Evolutionary conservation across 768 basidiomycete genomes (phyloP).

Genomic region (Crassisporium funariophilum): DNA sequence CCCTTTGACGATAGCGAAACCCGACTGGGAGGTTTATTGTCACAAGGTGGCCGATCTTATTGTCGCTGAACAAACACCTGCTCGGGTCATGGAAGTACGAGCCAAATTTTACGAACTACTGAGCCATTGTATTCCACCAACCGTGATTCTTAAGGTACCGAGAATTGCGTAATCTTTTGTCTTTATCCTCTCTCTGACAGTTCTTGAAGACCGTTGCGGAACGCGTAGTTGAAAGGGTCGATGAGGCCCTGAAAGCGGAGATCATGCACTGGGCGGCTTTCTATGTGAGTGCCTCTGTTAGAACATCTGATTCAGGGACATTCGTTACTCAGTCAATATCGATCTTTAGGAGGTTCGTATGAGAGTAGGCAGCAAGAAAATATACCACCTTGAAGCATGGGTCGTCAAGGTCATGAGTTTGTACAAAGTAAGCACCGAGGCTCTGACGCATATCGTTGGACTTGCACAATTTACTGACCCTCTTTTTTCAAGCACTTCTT

Average conservation of each 20-base stretch:
- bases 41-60: conserved; percentile 90
- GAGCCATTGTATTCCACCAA: conserved; percentile 96
- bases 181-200: conserved; percentile 29
- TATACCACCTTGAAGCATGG: conserved; percentile 97
- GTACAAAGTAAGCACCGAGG: conserved; percentile 63
- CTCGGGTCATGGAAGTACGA: conserved; percentile 88
- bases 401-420: conserved; percentile 94
- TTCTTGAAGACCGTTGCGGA: conserved; percentile 97
- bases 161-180: conserved; percentile 15
- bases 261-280: conserved; percentile 98
- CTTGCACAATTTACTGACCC: conserved; percentile 3
- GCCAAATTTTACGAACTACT: conserved; percentile 93
- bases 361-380: conserved; percentile 85
- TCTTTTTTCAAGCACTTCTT: conserved; percentile 53
- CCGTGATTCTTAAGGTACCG: conserved; percentile 87
- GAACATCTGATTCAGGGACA: background rate
- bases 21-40: conserved; percentile 99
- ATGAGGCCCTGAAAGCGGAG: conserved; percentile 88
- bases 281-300: conserved; percentile 58
- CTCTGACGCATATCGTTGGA: background rate
- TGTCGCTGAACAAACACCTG: conserved; percentile 85
- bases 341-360: conserved; percentile 83
- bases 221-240: conserved; percentile 82
- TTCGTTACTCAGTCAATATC: conserved; percentile 2
- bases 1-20: conserved; percentile 83